These are phyloP conservation scores for Aureobasidium sp. DNA, from an alignment of 2,329 filamentous ascomycete genomes.

Conservation along the genomic window DNA sequence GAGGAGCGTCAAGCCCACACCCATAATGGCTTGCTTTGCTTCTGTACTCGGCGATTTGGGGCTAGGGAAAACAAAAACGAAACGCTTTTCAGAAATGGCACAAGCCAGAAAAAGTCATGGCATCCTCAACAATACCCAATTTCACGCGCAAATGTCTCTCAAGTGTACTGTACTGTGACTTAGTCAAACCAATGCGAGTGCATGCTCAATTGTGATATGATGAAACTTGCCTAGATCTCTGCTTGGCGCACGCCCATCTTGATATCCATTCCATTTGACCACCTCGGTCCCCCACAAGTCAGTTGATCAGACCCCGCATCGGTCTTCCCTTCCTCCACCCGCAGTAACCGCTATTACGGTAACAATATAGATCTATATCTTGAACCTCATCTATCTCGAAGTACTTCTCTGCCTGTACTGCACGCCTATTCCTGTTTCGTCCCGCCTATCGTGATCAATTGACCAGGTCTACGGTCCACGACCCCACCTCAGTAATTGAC, in stretches of 20 bases:
- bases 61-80: conserved; percentile 15
- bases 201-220: not conserved
- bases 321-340: not conserved
- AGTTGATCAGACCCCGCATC: conserved; percentile 2
- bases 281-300: not conserved
- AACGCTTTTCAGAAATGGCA: conserved; percentile 12
- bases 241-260: not conserved
- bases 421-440: not conserved
- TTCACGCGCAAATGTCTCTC: conserved; percentile 5
- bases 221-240: not conserved
- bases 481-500: not conserved
- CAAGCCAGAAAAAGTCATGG: conserved; percentile 12
- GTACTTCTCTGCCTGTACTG: not conserved
- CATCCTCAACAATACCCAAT: conserved; percentile 12
- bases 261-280: not conserved
- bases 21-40: conserved; percentile 14
- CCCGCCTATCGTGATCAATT: not conserved
- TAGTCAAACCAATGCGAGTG: not conserved
- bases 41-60: conserved; percentile 13
- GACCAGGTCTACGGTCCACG: not conserved
- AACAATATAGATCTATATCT: not conserved
- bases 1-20: conserved; percentile 13
- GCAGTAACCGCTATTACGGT: not conserved
- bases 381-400: not conserved
- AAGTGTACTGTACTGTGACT: not conserved